Conservation (phyloP, 1,284 basidiomycete genomes). For the Testicularia cyperi region DNA sequence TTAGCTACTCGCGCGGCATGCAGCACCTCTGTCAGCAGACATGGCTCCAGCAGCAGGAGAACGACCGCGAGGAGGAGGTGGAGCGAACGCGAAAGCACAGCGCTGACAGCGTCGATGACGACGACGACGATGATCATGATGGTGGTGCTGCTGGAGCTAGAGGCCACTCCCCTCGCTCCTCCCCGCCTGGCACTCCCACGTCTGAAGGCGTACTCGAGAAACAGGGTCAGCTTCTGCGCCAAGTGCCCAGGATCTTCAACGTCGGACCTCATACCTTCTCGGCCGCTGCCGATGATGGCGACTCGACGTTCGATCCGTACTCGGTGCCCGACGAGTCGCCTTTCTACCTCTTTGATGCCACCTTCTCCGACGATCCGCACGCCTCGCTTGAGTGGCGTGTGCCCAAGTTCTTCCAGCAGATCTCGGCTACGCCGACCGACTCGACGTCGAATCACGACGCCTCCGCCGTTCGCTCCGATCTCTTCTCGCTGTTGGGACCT, state of each 20-base stretch:
- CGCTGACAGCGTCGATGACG: neutral
- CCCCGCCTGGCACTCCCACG: neutral
- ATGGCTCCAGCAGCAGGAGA: conserved; percentile 17
- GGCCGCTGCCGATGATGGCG: conserved; percentile 15
- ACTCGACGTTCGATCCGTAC: conserved; percentile 36
- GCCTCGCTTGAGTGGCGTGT: conserved; percentile 45
- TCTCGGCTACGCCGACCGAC: conserved; percentile 15
- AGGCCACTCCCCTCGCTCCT: neutral
- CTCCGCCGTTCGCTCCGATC: conserved; percentile 40
- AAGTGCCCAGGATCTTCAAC: conserved; percentile 18
- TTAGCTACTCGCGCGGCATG: conserved; percentile 45
- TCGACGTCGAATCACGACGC: conserved; percentile 13
- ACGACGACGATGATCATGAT: too few species aligned
- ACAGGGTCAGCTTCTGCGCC: conserved; percentile 1
- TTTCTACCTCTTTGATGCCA: conserved; percentile 54
- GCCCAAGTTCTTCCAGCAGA: conserved; percentile 41
- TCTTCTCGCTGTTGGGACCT: conserved; percentile 46
- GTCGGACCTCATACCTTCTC: conserved; percentile 13
- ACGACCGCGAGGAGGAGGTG: conserved; percentile 2
- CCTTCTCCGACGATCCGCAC: conserved; percentile 40
- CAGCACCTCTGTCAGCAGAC: conserved; percentile 33
- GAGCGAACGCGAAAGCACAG: too few species aligned
- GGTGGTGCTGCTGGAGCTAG: too few species aligned
- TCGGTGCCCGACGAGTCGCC: conserved; percentile 54
- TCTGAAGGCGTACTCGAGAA: neutral